Evolutionary conservation across 73 alveolate genomes (phyloP), one percentile per base, ranked within the genome.

Genomic region (Uronychia setigera): DNA sequence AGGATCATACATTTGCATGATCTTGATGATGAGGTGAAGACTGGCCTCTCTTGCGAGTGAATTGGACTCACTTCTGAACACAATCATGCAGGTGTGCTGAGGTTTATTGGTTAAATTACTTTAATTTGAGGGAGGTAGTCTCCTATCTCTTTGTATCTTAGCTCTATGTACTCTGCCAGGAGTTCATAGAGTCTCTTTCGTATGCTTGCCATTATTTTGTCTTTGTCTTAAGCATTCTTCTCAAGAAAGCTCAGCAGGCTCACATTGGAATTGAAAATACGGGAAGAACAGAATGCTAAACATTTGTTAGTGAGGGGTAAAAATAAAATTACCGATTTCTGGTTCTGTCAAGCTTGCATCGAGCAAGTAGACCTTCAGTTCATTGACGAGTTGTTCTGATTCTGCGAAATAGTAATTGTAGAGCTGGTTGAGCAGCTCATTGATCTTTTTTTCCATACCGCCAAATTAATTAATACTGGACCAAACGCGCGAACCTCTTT

Each of bases 361-460:
- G 26, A 88, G 77, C 80, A 88, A 26, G 58, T 74, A 80, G 58
- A 80, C 79, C 34, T 82, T 81, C 46, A 88, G 76, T 58, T 88
- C 94, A 75, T 88, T 88, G 31, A 88, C 94, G 33, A 83, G 79
- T 77, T 88, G 90, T 26, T 88, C 94, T 29, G 90, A 58, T 34
- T 88, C 94, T 35, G 94, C 94, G 67, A 88, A 80, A 26, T 35
- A 82, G 46, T 75, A 80, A 30, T 67, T 88, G 67, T 78, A 82
- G 35, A 88, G 90, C 57, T 82, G 60, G 14, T 76, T 83, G 30
- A 88, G 76, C 27, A 82, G 80, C 67, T 88, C 94, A 29, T 88
- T 90, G 11, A 88, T 88, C 77, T 88, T 88, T 75, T 77, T 60
- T 60, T 88, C 94, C 94, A 88, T 88, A 19, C 35, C 75, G 32